Evolutionary conservation across 768 basidiomycete species (phyloP), one percentile per base, ranked within the genome.

Genomic region (Termitomyces eurrhizus): DNA sequence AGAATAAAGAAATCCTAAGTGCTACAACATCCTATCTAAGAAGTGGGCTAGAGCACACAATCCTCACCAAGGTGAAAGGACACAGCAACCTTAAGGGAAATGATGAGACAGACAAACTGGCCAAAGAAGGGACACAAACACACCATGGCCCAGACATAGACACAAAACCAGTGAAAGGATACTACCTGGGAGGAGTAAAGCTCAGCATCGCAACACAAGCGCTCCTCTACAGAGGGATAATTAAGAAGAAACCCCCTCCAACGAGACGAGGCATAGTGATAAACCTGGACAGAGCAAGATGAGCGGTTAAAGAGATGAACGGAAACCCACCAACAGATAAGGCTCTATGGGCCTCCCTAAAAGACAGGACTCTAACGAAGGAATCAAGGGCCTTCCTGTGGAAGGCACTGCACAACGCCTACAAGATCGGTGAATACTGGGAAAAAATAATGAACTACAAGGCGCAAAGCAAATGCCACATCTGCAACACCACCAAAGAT

Each of bases 61-160:
- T 41, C 7, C 51, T 73, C 7, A 52, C 49, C 37, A 68, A 69
- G 67, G 67, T 71, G 0, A 71, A 72, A 64, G 70, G 67, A 2
- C 69, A 69, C 26, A 57, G 26, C 41, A 18, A 21, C 21, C 21
- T 21, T 21, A 21, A 21, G 21, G 21, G 21, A 21, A 21, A 21
- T 21, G 21, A 21, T 3, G 62, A 44, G 5, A 68, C 70, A 7
- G 67, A 72, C 48, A 36, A 2, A 7, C 62, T 63, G 1, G 73
- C 69, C 0, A 50, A 51, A 1, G 52, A 48, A 45, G 70, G 67
- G 12, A 55, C 65, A 32, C 1, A 66, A 67, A 13, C 26, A 29
- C 7, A 36, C 1, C 24, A 2, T 1, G 8, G n/a, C 0, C 60
- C 65, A 16, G 42, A 41, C 0, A 9, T 57, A 0, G 44, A 65